These are phyloP conservation scores for Eremothecium sinecaudum DNA, from an alignment of 1,139 yeast species.

Conservation along the genomic window DNA sequence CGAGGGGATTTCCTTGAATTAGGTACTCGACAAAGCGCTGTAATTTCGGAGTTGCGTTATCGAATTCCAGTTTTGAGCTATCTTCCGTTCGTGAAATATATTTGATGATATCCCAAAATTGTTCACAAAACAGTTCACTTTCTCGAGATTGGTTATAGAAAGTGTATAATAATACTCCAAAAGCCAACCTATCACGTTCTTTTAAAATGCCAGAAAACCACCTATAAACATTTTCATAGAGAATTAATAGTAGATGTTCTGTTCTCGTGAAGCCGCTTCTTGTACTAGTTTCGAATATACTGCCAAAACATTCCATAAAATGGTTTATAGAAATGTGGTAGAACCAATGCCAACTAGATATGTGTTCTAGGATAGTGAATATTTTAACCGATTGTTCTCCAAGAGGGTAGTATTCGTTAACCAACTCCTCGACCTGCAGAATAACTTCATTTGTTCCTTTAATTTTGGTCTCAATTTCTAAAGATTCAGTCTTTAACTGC, in stretches of 20 bases:
- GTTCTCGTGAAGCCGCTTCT: slow-evolving; percentile 12
- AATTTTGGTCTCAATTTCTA: slow-evolving; percentile 45
- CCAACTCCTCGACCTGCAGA: slow-evolving; percentile 41
- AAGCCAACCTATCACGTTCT: slow-evolving; percentile 39
- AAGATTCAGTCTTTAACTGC: slow-evolving; percentile 53
- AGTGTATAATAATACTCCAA: slow-evolving; percentile 27
- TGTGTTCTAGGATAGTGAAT: slow-evolving; percentile 37
- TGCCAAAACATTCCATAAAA: slow-evolving; percentile 37
- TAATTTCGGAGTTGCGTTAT: neutral
- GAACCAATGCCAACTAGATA: slow-evolving; percentile 39
- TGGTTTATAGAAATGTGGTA: slow-evolving; percentile 51
- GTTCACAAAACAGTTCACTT: slow-evolving; percentile 4
- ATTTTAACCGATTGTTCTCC: slow-evolving; percentile 48
- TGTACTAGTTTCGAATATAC: slow-evolving; percentile 30
- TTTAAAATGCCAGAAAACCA: slow-evolving; percentile 42
- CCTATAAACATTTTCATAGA: slow-evolving; percentile 43
- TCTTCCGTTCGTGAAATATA: neutral
- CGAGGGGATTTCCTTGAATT: neutral
- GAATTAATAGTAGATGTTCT: slow-evolving; percentile 28
- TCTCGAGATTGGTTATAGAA: slow-evolving; percentile 3
- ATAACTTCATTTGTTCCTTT: slow-evolving; percentile 47
- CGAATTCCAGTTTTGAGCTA: neutral
- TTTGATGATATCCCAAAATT: slow-evolving; percentile 2
- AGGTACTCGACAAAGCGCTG: neutral
- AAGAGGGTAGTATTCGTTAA: slow-evolving; percentile 42